Conservation (phyloP, 176 grass and related monocot genomes). For the Carex parvula region DNA sequence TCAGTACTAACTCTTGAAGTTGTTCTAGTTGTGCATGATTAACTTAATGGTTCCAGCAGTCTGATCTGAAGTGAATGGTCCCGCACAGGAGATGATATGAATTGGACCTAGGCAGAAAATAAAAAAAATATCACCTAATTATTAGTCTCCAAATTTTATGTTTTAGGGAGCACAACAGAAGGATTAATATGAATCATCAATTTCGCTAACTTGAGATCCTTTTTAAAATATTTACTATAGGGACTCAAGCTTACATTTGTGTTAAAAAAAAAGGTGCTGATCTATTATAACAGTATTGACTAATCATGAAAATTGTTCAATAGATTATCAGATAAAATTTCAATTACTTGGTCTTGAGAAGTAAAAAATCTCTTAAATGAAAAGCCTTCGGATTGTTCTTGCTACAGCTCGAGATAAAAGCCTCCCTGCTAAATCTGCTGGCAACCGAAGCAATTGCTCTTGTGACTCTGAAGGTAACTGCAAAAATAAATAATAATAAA, state of each 20-base stretch:
- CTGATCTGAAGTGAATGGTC: not conserved
- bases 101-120: not conserved
- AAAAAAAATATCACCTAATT: not conserved
- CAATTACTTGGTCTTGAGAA: not conserved
- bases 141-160: not conserved
- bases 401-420: constrained; percentile 71
- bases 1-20: not conserved
- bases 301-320: constrained; percentile 7
- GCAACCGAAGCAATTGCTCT: constrained; percentile 63
- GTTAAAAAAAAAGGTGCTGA: not conserved
- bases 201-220: not conserved
- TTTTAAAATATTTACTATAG: not conserved
- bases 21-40: not conserved
- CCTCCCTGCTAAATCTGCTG: constrained; percentile 62
- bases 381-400: constrained; percentile 72
- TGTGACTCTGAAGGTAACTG: constrained; percentile 79
- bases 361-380: constrained; percentile 35
- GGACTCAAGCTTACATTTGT: not conserved
- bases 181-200: not conserved
- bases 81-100: not conserved
- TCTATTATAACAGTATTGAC: not conserved
- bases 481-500: constrained; percentile 17
- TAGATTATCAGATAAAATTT: not conserved
- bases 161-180: not conserved
- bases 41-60: not conserved